A percentile compares a stretch with the other conserved stretches of the same genome.
phyloP scores from a whole-genome alignment of 2,329 filamentous ascomycete species.

The Colletotrichum magnum region DNA sequence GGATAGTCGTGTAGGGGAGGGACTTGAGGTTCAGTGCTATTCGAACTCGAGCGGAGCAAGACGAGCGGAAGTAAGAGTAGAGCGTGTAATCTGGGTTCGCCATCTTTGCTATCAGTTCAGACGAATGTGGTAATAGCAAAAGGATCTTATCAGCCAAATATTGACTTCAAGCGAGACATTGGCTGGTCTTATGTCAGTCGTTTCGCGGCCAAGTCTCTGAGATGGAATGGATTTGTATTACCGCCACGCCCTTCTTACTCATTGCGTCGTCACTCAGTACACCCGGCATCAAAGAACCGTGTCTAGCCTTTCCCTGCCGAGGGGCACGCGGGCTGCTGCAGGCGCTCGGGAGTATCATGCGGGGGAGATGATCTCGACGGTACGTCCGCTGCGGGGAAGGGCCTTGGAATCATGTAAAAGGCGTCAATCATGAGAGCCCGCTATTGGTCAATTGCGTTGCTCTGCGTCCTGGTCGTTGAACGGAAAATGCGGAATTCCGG shows the following conservation, averaged over 20 bases:
- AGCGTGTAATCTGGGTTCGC: slow-evolving; percentile 54
- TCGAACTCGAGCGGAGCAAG: slow-evolving; percentile 72
- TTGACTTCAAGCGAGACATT: no score
- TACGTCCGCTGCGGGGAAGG: slow-evolving; percentile 2
- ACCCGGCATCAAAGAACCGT: slow-evolving; percentile 7
- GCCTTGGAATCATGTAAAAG: no score
- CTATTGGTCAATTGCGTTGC: no score
- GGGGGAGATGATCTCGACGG: slow-evolving; percentile 31
- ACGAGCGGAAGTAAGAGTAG: slow-evolving; percentile 74
- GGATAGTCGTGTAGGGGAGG: slow-evolving; percentile 61
- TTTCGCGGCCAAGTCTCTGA: not conserved
- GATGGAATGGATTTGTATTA: no score
- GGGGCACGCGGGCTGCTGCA: not conserved
- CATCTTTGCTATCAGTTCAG: slow-evolving; percentile 4
- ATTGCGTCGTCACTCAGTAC: no score
- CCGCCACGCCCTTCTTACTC: no score
- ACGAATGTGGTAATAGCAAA: no score
- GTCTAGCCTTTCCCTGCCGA: slow-evolving; percentile 35
- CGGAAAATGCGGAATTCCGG: no score
- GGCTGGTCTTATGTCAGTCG: not conserved
- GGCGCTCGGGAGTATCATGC: slow-evolving; percentile 16
- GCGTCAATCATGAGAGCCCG: no score
- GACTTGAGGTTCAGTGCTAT: slow-evolving; percentile 71
- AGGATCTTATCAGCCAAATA: no score
- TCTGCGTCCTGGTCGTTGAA: no score